Conservation (phyloP, 23 red algal species). For the Cyanidioschyzon merolae region DNA sequence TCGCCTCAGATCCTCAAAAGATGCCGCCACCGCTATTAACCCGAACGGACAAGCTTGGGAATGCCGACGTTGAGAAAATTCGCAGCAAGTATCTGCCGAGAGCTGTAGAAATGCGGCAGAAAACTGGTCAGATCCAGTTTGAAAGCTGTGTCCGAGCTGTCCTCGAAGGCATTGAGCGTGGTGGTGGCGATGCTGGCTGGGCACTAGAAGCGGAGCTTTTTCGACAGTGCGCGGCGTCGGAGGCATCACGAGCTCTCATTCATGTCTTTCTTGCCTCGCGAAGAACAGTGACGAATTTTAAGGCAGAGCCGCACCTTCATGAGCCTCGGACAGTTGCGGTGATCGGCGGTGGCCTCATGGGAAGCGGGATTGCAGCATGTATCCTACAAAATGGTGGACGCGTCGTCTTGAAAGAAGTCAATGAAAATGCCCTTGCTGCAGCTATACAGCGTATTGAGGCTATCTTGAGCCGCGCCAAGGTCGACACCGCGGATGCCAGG, state of each 20-base stretch:
- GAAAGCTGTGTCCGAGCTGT: conserved; percentile 41
- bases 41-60: conserved; percentile 35
- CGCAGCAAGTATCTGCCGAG: neutral
- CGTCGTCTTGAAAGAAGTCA: conserved; percentile 90
- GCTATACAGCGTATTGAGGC: conserved; percentile 52
- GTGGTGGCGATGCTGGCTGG: conserved; percentile 62
- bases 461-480: conserved; percentile 35
- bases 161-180: conserved; percentile 44
- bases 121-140: conserved; percentile 58
- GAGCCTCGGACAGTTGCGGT: conserved; percentile 39
- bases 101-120: conserved; percentile 33
- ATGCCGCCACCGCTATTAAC: conserved; percentile 29
- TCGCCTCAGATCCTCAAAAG: conserved; percentile 19
- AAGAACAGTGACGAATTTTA: conserved; percentile 9
- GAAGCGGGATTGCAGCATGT: conserved; percentile 79
- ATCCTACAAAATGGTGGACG: conserved; percentile 35
- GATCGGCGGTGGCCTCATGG: conserved; percentile 95
- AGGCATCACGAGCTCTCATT: conserved; percentile 44
- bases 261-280: conserved; percentile 86
- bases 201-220: conserved; percentile 50
- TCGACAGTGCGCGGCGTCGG: conserved; percentile 33
- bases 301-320: conserved; percentile 10
- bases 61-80: neutral
- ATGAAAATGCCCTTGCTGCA: conserved; percentile 38
- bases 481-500: neutral